Conservation (phyloP, 2,329 filamentous ascomycete genomes). For the Hortaea werneckii region DNA sequence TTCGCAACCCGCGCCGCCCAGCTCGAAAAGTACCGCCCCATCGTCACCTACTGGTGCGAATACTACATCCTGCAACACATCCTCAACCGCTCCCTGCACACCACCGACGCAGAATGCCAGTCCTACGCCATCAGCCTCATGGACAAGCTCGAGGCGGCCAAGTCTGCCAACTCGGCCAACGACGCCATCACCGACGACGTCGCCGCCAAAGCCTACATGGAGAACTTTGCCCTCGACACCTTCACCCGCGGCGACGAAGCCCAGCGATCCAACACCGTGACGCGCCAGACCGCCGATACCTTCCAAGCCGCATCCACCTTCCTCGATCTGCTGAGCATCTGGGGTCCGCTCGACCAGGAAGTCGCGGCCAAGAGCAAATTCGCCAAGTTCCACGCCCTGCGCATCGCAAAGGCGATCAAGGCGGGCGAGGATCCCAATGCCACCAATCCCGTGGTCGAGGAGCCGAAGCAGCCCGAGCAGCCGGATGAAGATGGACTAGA, state of each 20-base stretch:
- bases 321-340: constrained; percentile 77
- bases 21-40: constrained; percentile 73
- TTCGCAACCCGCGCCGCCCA: constrained; percentile 78
- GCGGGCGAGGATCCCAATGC: constrained; percentile 87
- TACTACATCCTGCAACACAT: constrained; percentile 93
- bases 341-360: constrained; percentile 66
- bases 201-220: constrained; percentile 81
- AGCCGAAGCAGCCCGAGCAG: constrained; percentile 9
- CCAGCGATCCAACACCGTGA: constrained; percentile 55
- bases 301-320: constrained; percentile 90
- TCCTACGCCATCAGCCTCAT: constrained; percentile 74
- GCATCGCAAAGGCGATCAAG: constrained; percentile 84
- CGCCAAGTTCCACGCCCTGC: constrained; percentile 87
- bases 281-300: constrained; percentile 81
- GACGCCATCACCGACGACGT: constrained; percentile 78
- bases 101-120: constrained; percentile 64
- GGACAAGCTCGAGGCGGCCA: constrained; percentile 81
- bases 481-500: constrained; percentile 18
- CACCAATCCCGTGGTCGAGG: constrained; percentile 65
- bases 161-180: constrained; percentile 62
- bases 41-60: constrained; percentile 52
- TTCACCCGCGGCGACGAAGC: constrained; percentile 76
- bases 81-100: constrained; percentile 69
- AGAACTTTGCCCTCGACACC: constrained; percentile 85
- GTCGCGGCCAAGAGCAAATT: constrained; percentile 83